Evolutionary conservation across 805 yeast genomes (phyloP).

Genomic region (Lipomyces anomalus): DNA sequence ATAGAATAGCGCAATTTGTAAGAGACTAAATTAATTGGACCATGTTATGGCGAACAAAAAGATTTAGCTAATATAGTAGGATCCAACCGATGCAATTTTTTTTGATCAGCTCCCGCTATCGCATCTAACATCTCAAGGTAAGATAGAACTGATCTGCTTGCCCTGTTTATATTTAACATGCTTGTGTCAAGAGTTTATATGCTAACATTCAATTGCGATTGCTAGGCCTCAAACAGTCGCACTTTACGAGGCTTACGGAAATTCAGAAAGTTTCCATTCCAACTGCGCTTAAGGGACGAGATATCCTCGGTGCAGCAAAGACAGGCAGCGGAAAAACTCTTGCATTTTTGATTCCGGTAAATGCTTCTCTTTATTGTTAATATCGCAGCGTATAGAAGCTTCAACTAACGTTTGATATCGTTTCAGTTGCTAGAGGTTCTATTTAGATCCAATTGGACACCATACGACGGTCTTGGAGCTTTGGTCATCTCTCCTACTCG

Average conservation of each 20-base stretch:
- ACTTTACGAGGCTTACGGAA: slow-evolving; percentile 74
- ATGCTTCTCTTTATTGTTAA: slow-evolving; percentile 42
- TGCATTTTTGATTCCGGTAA: slow-evolving; percentile 75
- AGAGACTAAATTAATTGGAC: too few relatives aligned
- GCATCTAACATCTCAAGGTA: slow-evolving; percentile 12
- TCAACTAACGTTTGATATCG: not conserved
- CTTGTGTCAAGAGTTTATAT: too few relatives aligned
- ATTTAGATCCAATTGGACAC: slow-evolving; percentile 67
- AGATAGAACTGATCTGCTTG: too few relatives aligned
- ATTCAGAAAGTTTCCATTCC: slow-evolving; percentile 80
- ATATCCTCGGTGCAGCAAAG: slow-evolving; percentile 79
- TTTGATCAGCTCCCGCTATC: slow-evolving; percentile 26
- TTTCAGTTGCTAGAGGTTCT: slow-evolving; percentile 37
- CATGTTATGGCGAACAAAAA: too few relatives aligned
- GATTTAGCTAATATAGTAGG: not conserved
- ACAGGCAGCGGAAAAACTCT: slow-evolving; percentile 90
- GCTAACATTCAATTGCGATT: too few relatives aligned
- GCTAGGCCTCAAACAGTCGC: slow-evolving; percentile 57
- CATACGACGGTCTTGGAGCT: slow-evolving; percentile 83
- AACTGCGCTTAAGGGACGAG: slow-evolving; percentile 66
- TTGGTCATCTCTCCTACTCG: slow-evolving; percentile 86
- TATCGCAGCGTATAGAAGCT: too few relatives aligned
- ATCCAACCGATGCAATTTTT: slow-evolving; percentile 1
- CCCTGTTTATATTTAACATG: too few relatives aligned
- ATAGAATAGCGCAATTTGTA: not conserved